phyloP scores from a whole-genome alignment of 805 yeast genomes.

The Clavispora phyllophila region DNA sequence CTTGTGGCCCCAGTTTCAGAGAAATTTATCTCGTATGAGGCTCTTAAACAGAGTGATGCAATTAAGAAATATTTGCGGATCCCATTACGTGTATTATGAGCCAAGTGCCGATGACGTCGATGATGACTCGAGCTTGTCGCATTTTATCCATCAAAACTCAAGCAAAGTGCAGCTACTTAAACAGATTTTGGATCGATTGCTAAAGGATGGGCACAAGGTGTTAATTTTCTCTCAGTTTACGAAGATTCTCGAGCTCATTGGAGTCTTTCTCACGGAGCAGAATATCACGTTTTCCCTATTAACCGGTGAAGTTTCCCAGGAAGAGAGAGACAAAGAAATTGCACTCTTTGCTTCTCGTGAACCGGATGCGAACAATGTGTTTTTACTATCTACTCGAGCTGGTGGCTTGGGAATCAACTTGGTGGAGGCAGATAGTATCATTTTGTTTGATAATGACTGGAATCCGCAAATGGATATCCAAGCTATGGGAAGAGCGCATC shows the following conservation, averaged over 20 bases:
- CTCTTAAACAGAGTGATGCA: conserved; percentile 76
- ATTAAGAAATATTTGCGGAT: conserved; percentile 74
- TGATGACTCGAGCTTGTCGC: conserved; percentile 25
- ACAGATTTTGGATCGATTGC: conserved; percentile 51
- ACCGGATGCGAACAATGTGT: conserved; percentile 37
- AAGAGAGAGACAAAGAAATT: conserved; percentile 61
- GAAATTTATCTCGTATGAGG: conserved; percentile 2
- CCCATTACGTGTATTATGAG: conserved; percentile 78
- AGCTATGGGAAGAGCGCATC: conserved; percentile 92
- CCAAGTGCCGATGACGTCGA: conserved; percentile 57
- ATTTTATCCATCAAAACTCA: conserved; percentile 45
- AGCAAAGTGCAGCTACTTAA: conserved; percentile 70
- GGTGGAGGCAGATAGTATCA: conserved; percentile 83
- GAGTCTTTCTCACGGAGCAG: conserved; percentile 62
- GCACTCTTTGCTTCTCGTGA: conserved; percentile 37
- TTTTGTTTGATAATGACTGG: conserved; percentile 92
- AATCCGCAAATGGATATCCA: conserved; percentile 95
- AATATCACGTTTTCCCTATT: conserved; percentile 50
- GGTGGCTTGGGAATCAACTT: conserved; percentile 93
- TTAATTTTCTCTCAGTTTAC: conserved; percentile 87
- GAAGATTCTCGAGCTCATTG: conserved; percentile 70
- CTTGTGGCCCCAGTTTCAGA: not conserved
- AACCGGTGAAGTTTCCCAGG: conserved; percentile 72
- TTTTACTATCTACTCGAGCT: conserved; percentile 83
- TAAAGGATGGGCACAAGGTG: conserved; percentile 56